Base-by-base conservation (phyloP, 176 grass and related monocot species). In the Areca catechu region DNA sequence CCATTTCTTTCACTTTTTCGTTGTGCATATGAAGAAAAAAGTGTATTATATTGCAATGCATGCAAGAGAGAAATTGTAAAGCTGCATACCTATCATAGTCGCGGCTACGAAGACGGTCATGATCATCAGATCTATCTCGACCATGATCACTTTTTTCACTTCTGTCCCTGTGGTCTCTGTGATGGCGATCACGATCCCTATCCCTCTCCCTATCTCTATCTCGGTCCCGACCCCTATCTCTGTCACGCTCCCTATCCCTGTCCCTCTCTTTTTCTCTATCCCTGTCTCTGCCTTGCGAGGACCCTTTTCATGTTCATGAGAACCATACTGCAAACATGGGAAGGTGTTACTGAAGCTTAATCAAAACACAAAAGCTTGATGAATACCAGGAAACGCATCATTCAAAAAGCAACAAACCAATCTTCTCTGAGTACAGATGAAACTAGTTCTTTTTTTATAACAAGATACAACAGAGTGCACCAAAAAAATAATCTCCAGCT, bases 91-190 rank as follows among this genome's bases (percentile, higher is more conserved):
- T 81, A 53, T 89, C 86, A 65, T 58, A 34, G 75, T 89, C 86
- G 57, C 51, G 74, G 49, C 77, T 78, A 1, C 57, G 28, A 49
- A 60, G 86, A 53, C 78, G 77, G 55, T 85, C 80, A 65, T 73
- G 78, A 15, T 91, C 86, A 77, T 91, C 92, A 34, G 81, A 55
- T 71, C 71, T 75, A 27, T 77, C 86, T 54, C 57, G 70, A 16
- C 55, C 34, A 43, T 77, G 83, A 20, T 86, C 78, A 29, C 79
- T 71, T 48, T 51, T 82, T 60, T 88, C 85, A 48, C 80, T 80
- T 78, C 85, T 79, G 50, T 97, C 92, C 3, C 68, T 59, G 67
- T 86, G 80, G 5, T 89, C 90, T 73, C 92, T 90, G 58, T 86
- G 82, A 72, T 86, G 85, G 16, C 79, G 90, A 58, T 83, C 81